Conservation (phyloP, 306 rosid species). For the Quercus berberidifolia region DNA sequence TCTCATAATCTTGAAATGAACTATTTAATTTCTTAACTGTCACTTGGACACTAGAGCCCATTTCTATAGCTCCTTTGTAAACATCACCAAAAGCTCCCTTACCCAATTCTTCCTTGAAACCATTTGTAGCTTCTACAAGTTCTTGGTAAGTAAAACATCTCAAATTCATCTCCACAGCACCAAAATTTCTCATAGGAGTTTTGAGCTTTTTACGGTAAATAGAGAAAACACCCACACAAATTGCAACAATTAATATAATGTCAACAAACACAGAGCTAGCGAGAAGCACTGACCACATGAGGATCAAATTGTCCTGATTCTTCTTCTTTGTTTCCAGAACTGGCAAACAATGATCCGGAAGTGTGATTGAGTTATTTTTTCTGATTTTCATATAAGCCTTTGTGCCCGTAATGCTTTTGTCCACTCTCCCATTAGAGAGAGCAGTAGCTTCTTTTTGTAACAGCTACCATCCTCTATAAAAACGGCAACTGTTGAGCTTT, state of each 20-base stretch:
- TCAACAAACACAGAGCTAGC: constrained; percentile 42
- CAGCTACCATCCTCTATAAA: not conserved
- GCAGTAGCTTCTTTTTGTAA: constrained; percentile 31
- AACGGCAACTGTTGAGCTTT: not conserved
- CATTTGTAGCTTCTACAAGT: constrained; percentile 35
- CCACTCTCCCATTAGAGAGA: constrained; percentile 16
- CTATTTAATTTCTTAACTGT: constrained; percentile 45
- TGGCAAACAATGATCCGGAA: not conserved
- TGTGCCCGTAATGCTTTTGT: not conserved
- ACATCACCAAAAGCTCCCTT: constrained; percentile 36
- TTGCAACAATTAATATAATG: not conserved
- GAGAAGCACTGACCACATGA: constrained; percentile 34
- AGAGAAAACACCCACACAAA: constrained; percentile 12
- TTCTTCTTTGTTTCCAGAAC: constrained; percentile 24
- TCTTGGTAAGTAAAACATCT: constrained; percentile 4
- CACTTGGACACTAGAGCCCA: not conserved
- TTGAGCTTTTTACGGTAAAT: constrained; percentile 15
- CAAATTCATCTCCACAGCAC: constrained; percentile 11
- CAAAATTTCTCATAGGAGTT: not conserved
- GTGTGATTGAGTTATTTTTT: not conserved
- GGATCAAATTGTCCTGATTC: constrained; percentile 14
- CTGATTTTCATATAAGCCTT: constrained; percentile 22
- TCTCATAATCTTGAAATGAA: constrained; percentile 28
- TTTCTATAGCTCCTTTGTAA: not conserved
- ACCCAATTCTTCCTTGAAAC: constrained; percentile 27